Evolutionary conservation across 2,329 filamentous ascomycete species (phyloP).

Genomic region (Shiraia sp.): DNA sequence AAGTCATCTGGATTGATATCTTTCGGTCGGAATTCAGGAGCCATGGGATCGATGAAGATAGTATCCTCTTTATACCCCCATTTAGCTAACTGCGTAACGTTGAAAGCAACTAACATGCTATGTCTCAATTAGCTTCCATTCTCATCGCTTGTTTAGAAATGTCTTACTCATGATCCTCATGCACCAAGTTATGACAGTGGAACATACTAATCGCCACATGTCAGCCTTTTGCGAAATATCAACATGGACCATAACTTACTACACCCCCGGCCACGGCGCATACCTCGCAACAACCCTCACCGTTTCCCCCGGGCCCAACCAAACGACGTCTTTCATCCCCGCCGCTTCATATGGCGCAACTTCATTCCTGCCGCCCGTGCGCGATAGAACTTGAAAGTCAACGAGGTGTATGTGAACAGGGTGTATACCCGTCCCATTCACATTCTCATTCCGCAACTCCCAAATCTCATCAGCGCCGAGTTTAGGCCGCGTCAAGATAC

Average conservation of each 20-base stretch:
- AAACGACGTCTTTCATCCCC: constrained; percentile 63
- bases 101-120: constrained; percentile 50
- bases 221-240: background rate
- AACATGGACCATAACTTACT: constrained; percentile 19
- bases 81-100: constrained; percentile 44
- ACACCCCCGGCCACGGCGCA: constrained; percentile 52
- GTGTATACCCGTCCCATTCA: constrained; percentile 56
- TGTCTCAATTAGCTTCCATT: constrained; percentile 6
- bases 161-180: constrained; percentile 48
- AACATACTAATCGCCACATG: constrained; percentile 42
- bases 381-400: constrained; percentile 59
- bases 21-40: constrained; percentile 32
- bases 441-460: constrained; percentile 52
- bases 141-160: background rate
- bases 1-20: constrained; percentile 27
- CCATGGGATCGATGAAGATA: constrained; percentile 37
- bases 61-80: constrained; percentile 40
- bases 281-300: constrained; percentile 34
- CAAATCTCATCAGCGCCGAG: constrained; percentile 43
- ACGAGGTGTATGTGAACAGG: constrained; percentile 63
- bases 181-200: constrained; percentile 52
- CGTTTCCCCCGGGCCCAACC: constrained; percentile 55
- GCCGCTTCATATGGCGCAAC: constrained; percentile 59
- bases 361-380: constrained; percentile 48
- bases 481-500: constrained; percentile 35